Percentiles rank a stretch among this genome's conserved stretches.
These are phyloP conservation scores for Backusella psychrophila DNA, from an alignment of 192 early-diverging fungal genomes.

Conservation along the genomic window DNA sequence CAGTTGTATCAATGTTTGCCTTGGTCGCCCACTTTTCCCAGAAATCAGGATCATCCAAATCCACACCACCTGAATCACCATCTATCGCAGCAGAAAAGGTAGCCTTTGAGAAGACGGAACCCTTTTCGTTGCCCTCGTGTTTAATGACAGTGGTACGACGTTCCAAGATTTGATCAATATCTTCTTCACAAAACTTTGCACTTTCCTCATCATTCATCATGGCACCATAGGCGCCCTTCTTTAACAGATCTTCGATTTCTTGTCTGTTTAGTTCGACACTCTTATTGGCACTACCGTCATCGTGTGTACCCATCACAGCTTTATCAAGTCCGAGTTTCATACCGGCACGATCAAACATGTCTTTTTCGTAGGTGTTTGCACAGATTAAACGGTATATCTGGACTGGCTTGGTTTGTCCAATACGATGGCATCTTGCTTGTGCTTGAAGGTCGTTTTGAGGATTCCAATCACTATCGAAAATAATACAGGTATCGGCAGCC, in stretches of 20 bases:
- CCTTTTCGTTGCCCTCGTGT: conserved; percentile 66
- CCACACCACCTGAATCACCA: conserved; percentile 50
- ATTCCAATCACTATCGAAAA: conserved; percentile 90
- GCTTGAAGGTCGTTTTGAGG: conserved; percentile 91
- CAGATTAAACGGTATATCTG: conserved; percentile 76
- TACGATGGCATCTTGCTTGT: conserved; percentile 79
- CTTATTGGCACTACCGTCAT: conserved; percentile 45
- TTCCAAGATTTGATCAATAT: conserved; percentile 83
- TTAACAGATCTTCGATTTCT: conserved; percentile 82
- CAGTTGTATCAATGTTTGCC: conserved; percentile 67
- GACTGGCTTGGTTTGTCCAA: conserved; percentile 86
- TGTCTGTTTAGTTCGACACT: conserved; percentile 60
- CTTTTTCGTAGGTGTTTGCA: conserved; percentile 82
- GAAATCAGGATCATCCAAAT: conserved; percentile 84
- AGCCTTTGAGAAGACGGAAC: conserved; percentile 87
- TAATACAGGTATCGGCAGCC: conserved; percentile 85
- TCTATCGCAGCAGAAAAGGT: conserved; percentile 56
- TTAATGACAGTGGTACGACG: conserved; percentile 75
- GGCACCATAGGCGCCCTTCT: conserved; percentile 88
- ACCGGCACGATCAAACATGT: conserved; percentile 88
- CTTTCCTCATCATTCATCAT: conserved; percentile 80
- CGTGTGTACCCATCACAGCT: conserved; percentile 61
- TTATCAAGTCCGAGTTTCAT: conserved; percentile 84
- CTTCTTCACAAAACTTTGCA: conserved; percentile 79
- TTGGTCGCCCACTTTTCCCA: conserved; percentile 87